Evolutionary conservation across 2,329 filamentous ascomycete genomes (phyloP), one percentile per base, ranked within the genome.

Genomic region (Aureobasidium sp.): DNA sequence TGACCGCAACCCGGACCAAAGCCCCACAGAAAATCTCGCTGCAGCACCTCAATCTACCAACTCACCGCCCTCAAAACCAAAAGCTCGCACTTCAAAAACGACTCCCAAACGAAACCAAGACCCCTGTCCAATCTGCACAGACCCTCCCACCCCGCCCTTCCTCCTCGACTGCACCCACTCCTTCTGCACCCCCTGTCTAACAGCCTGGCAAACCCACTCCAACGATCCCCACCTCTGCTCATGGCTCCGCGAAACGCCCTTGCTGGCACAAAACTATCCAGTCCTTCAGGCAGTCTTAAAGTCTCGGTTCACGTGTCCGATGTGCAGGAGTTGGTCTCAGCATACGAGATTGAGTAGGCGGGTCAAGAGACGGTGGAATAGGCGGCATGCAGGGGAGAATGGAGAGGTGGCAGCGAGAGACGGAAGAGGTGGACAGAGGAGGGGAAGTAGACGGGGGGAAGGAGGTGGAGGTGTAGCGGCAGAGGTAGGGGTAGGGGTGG

Each of bases 401-500:
- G 6, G 15, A 6, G 17, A 17, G 3, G 17, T 34, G 9, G 15
- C n/a, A n/a, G 25, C 47, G 17, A 51, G 47, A 29, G 20, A 29
- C 22, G n/a, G 48, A n/a, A 34, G 48, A 9, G 48, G 48, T 36
- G 48, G 48, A 9, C 27, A 48, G 45, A 48, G 45, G 25, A 48
- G 15, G 6, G 29, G 17, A 4, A n/a, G 5, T 3, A 36, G 47
- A 49, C 31, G 7, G 4, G 12, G 29, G 3, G 17, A 12, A 11
- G 2, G 17, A 9, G 31, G 8, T 9, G 2, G 31, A 44, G 22
- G 5, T 20, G 41, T n/a, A 22, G 15, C 1, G 36, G 14, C 14
- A 11, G 14, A 5, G 14, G 5, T 5, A 12, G 36, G 5, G 36
- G 36, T 2, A 5, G 8, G 5, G 36, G 36, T 2, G 1, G 8